Evolutionary conservation across 2,329 filamentous ascomycete species (phyloP).

Genomic region (Alternaria arborescens): DNA sequence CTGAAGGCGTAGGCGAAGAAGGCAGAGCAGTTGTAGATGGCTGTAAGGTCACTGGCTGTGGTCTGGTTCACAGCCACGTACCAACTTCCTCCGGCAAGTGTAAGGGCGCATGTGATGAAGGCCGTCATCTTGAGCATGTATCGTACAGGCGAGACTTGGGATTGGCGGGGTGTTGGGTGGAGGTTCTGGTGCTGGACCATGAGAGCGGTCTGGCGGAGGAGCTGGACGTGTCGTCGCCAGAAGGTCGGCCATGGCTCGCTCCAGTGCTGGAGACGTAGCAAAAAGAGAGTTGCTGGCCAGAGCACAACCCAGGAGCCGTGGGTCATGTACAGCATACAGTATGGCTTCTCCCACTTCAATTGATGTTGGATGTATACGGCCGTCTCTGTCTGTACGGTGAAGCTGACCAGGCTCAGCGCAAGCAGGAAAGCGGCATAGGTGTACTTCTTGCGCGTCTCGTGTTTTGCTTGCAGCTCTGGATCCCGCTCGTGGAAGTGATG

Average conservation of each 20-base stretch:
- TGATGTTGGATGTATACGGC: slow-evolving; percentile 94
- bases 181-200: slow-evolving; percentile 87
- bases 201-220: slow-evolving; percentile 72
- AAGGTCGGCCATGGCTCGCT: slow-evolving; percentile 83
- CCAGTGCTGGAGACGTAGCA: slow-evolving; percentile 81
- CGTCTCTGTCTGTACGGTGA: slow-evolving; percentile 94
- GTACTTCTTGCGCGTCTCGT: slow-evolving; percentile 81
- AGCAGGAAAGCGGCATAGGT: slow-evolving; percentile 87
- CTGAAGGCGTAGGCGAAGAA: slow-evolving; percentile 99
- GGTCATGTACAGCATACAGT: slow-evolving; percentile 98
- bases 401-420: slow-evolving; percentile 81
- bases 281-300: slow-evolving; percentile 83
- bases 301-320: slow-evolving; percentile 92
- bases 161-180: slow-evolving; percentile 63
- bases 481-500: slow-evolving; percentile 76
- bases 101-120: slow-evolving; percentile 84
- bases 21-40: slow-evolving; percentile 98
- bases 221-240: slow-evolving; percentile 76
- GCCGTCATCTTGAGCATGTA: slow-evolving; percentile 84
- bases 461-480: slow-evolving; percentile 69
- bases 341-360: slow-evolving; percentile 96
- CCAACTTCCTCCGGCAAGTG: slow-evolving; percentile 91
- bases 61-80: slow-evolving; percentile 95
- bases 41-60: slow-evolving; percentile 90
- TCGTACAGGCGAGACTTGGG: slow-evolving; percentile 64